Evolutionary conservation across 2,329 filamentous ascomycete genomes (phyloP).

Genomic region (Plectosphaerella sp.): DNA sequence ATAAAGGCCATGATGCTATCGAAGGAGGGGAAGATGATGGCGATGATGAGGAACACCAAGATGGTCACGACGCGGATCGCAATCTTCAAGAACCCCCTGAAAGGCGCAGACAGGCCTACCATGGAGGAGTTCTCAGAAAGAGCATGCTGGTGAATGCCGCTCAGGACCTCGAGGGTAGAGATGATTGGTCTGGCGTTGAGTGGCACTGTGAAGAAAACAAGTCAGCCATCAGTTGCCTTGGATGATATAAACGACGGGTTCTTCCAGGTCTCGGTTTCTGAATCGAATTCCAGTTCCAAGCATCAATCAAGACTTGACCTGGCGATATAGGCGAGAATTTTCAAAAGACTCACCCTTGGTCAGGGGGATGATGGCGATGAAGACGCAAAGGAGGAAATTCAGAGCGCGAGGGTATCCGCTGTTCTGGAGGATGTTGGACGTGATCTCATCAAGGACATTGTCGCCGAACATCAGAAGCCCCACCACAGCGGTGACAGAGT

Average conservation of each 20-base stretch:
- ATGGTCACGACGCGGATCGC: slow-evolving; percentile 62
- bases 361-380: slow-evolving; percentile 87
- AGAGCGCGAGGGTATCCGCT: slow-evolving; percentile 68
- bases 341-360: slow-evolving; percentile 55
- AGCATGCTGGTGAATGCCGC: slow-evolving; percentile 58
- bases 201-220: slow-evolving; percentile 48
- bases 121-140: slow-evolving; percentile 41
- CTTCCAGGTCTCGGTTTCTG: too few species aligned
- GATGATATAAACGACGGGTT: too few species aligned
- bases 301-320: too few species aligned
- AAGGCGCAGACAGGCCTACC: slow-evolving; percentile 50
- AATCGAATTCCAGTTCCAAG: too few species aligned
- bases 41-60: slow-evolving; percentile 69
- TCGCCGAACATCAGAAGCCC: slow-evolving; percentile 96
- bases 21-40: slow-evolving; percentile 68
- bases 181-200: slow-evolving; percentile 86
- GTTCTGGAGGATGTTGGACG: slow-evolving; percentile 77
- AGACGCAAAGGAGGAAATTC: slow-evolving; percentile 76
- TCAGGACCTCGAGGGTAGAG: slow-evolving; percentile 73
- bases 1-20: slow-evolving; percentile 90
- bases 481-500: slow-evolving; percentile 74
- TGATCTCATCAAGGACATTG: slow-evolving; percentile 81
- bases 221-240: too few species aligned
- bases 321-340: too few species aligned
- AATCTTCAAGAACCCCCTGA: slow-evolving; percentile 54